Base-by-base conservation (phyloP, 2,329 filamentous ascomycete genomes). In the Botrytis deweyae region DNA sequence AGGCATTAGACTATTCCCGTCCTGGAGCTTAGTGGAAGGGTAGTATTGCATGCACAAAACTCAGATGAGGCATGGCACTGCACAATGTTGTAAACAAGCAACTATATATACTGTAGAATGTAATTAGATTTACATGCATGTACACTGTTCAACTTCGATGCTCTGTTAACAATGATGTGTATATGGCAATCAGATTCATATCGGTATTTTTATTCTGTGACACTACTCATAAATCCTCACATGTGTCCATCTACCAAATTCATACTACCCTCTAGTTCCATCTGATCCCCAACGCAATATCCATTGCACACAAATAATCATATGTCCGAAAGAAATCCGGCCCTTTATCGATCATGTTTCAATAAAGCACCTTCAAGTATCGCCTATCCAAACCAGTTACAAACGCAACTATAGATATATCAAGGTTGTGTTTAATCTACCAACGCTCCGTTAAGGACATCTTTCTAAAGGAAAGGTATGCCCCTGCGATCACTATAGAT, bases 361-460 rank as follows among this genome's bases (percentile, higher is more conserved):
- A 80, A 81, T 77, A 79, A 81, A 78, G 80, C 78, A 80, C 81
- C 77, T 81, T 81, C 78, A 79, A 77, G 71, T 80, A 78, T 78
- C 81, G 78, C 58, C 66, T 69, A 49, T n/a, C 49, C 49, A 58
- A 44, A 29, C 29, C 66, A 44, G 66, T 69, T 20, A 59, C 66
- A 59, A 22, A 25, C 44, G 78, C 59, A 75, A 77, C 67, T 33
- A 42, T n/a, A 70, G 40, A 42, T 55, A 65, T 29, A 71, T 73
- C 76, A 52, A 70, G 75, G 75, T 74, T 77, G 73, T 69, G 66
- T 63, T 80, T 70, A 78, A 80, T 81, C 79, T 94, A 82, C 92
- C 91, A 93, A 92, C 90, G 91, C 89, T 93, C 91, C 92, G 91
- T 93, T 93, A 91, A 91, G 90, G 86, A 85, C 87, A 88, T 86